phyloP scores from a whole-genome alignment of 2,329 filamentous ascomycete species.

The Thermothelomyces thermophilus region DNA sequence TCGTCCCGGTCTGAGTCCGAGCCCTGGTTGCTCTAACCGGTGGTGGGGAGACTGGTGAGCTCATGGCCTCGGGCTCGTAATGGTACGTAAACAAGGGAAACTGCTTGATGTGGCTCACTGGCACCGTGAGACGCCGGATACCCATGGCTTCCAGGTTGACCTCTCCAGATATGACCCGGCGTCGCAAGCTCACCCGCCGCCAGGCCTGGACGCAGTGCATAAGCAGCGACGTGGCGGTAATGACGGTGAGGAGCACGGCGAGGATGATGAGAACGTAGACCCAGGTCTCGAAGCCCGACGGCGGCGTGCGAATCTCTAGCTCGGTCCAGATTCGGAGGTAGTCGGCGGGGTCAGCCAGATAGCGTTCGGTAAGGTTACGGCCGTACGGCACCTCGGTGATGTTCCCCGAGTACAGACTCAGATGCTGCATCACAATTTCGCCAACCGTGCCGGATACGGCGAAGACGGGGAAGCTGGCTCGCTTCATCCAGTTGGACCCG shows the following conservation, averaged over 20 bases:
- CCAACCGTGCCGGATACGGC: constrained; percentile 67
- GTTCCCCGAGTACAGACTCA: constrained; percentile 72
- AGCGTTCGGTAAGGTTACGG: constrained; percentile 47
- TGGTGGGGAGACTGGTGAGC: constrained; percentile 33
- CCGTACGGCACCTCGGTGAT: constrained; percentile 56
- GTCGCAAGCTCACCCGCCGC: constrained; percentile 60
- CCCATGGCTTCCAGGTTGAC: constrained; percentile 82
- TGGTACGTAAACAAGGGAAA: constrained; percentile 77
- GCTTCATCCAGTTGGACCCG: constrained; percentile 61
- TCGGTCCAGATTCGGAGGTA: constrained; percentile 56
- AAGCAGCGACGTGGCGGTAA: constrained; percentile 57
- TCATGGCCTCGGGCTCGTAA: constrained; percentile 42
- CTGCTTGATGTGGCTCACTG: constrained; percentile 59
- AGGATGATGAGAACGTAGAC: constrained; percentile 67
- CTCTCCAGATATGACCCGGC: constrained; percentile 68
- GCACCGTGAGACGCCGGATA: constrained; percentile 75
- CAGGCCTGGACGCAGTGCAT: constrained; percentile 75
- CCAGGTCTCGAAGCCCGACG: constrained; percentile 68
- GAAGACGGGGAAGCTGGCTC: constrained; percentile 75
- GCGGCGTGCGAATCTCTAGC: constrained; percentile 41
- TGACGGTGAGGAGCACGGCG: constrained; percentile 61
- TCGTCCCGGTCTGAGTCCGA: background rate
- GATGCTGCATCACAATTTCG: constrained; percentile 59
- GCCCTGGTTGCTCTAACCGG: constrained; percentile 25
- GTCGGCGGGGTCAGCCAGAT: constrained; percentile 49